Evolutionary conservation across 2,329 filamentous ascomycete species (phyloP).

Genomic region (Scedosporium minutisporum): DNA sequence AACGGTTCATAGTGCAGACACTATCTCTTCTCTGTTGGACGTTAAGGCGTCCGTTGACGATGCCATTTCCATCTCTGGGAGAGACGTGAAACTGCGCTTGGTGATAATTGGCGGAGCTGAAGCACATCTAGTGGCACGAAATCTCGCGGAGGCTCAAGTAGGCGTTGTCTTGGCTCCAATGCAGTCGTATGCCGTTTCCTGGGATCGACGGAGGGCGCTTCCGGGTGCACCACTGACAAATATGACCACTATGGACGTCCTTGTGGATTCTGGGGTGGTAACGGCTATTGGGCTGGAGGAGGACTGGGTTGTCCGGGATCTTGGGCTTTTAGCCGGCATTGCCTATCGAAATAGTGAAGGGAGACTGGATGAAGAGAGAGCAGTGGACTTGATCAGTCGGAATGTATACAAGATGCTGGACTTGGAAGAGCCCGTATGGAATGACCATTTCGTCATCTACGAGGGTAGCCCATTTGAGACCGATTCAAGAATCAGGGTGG

Average conservation of each 20-base stretch:
- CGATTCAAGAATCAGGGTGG: slow-evolving; percentile 43
- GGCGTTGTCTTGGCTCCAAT: slow-evolving; percentile 52
- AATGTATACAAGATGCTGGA: slow-evolving; percentile 52
- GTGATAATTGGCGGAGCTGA: slow-evolving; percentile 55
- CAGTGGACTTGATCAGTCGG: slow-evolving; percentile 44
- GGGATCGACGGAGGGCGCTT: slow-evolving; percentile 54
- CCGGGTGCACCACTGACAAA: slow-evolving; percentile 58
- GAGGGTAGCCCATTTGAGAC: slow-evolving; percentile 57
- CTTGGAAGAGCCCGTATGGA: slow-evolving; percentile 21
- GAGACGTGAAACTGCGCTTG: slow-evolving; percentile 31
- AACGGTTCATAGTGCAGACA: slow-evolving; percentile 52
- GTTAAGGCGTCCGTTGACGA: slow-evolving; percentile 48
- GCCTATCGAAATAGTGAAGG: slow-evolving; percentile 41
- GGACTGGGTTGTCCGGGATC: slow-evolving; percentile 52
- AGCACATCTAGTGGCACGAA: slow-evolving; percentile 46
- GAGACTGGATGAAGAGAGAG: slow-evolving; percentile 43
- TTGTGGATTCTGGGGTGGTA: slow-evolving; percentile 48
- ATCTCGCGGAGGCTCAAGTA: slow-evolving; percentile 46
- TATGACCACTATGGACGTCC: slow-evolving; percentile 47
- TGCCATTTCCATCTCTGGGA: neutral
- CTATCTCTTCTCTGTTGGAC: slow-evolving; percentile 49
- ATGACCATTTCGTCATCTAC: slow-evolving; percentile 48
- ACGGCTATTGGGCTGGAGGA: slow-evolving; percentile 50
- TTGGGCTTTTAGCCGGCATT: slow-evolving; percentile 50
- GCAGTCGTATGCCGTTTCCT: slow-evolving; percentile 41